Evolutionary conservation across 345 rosid genomes (phyloP).

Genomic region (Euphorbia tirucalli): DNA sequence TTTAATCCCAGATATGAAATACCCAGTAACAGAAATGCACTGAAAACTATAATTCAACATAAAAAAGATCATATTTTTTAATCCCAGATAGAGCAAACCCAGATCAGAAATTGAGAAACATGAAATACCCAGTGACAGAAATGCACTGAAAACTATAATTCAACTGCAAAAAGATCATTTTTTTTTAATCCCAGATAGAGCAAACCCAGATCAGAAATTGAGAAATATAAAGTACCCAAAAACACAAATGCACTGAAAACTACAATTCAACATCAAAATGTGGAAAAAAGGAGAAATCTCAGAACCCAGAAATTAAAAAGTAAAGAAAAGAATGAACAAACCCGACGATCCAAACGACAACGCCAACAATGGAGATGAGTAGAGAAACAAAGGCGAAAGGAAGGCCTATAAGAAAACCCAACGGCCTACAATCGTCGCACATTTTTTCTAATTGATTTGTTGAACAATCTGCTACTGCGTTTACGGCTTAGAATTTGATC

Average conservation of each 20-base stretch:
- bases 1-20: background rate
- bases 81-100: background rate
- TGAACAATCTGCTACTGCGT: background rate
- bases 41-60: background rate
- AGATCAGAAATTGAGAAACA: background rate
- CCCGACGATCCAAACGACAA: slow-evolving; percentile 35
- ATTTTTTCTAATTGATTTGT: slow-evolving; percentile 3
- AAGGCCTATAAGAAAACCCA: slow-evolving; percentile 35
- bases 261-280: background rate
- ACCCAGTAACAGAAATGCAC: background rate
- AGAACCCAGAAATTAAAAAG: slow-evolving; percentile 8
- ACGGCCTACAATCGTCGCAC: slow-evolving; percentile 34
- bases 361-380: slow-evolving; percentile 29
- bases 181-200: no score
- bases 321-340: background rate
- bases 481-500: background rate
- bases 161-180: no score
- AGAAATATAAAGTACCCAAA: background rate
- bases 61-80: background rate
- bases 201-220: background rate
- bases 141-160: background rate
- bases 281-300: background rate
- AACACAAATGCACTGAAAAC: background rate
- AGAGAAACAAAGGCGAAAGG: slow-evolving; percentile 32
- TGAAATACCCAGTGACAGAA: background rate